These are phyloP conservation scores for Astrothelium subdiscretum DNA, from an alignment of 495 filamentous ascomycete species.

Conservation along the genomic window DNA sequence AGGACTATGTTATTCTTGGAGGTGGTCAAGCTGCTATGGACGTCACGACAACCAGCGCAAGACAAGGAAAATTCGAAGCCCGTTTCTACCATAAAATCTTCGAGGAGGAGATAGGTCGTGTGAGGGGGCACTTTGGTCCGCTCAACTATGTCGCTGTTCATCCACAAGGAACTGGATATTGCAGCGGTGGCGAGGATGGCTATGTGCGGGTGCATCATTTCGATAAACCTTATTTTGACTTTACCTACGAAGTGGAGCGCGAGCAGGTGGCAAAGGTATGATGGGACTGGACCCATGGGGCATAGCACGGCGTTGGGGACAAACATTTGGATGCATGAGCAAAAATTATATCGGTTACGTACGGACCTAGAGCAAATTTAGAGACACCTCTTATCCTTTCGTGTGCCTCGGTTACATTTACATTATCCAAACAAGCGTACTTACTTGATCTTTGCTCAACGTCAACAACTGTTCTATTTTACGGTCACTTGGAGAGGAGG, in stretches of 20 bases:
- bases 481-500: too few relatives aligned
- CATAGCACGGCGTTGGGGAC: not conserved
- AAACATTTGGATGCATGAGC: not conserved
- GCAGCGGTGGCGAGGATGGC: conserved; percentile 91
- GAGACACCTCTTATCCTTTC: too few relatives aligned
- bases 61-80: conserved; percentile 97
- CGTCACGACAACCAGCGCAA: conserved; percentile 86
- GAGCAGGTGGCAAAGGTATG: conserved; percentile 14
- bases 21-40: conserved; percentile 98
- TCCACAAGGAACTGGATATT: conserved; percentile 81
- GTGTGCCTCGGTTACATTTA: too few relatives aligned
- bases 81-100: conserved; percentile 99
- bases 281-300: too few relatives aligned
- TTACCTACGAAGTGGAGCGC: conserved; percentile 95
- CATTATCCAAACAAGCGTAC: too few relatives aligned
- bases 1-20: conserved; percentile 93
- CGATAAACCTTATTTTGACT: conserved; percentile 96
- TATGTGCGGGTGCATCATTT: conserved; percentile 98
- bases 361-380: too few relatives aligned
- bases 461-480: too few relatives aligned
- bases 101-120: conserved; percentile 94
- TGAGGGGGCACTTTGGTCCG: conserved; percentile 92
- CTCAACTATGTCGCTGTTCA: conserved; percentile 83
- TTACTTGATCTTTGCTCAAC: too few relatives aligned
- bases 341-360: not conserved